Evolutionary conservation across 2,329 filamentous ascomycete species (phyloP), one percentile per base, ranked within the genome.

Genomic region (Ophiostoma piceae): DNA sequence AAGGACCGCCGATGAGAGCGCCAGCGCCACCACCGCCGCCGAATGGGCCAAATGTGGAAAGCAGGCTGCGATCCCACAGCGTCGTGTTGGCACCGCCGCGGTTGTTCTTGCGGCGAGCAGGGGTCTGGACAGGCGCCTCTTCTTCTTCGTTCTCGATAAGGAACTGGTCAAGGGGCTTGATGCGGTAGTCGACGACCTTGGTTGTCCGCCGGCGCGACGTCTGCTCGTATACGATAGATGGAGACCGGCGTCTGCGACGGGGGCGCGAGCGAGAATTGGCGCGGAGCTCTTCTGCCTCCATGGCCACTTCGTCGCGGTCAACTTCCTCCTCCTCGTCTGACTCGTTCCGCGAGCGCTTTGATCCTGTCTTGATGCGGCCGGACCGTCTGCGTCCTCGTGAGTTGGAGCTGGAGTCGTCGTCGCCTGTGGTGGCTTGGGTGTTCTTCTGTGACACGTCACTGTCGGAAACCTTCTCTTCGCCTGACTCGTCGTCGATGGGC

Each of bases 11-110:
- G 69, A 94, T 85, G 14, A 95, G 83, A 19, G 92, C 87, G 41
- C 88, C 85, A 60, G 85, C 85, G 47, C 92, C 92, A 62, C 89
- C 88, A 65, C 91, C 91, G 60, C 95, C 93, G 71, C 93, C 95
- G 79, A 99, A 98, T 2, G 95, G 95, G 9, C 95, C 95, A 77
- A 90, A 92, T 0, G 93, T 96, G 29, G 92, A 93, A 79, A 96
- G 94, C 41, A 98, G 84, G 70, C 86, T 92, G 67, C 93, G 90
- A 77, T 94, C 92, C 88, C 89, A 92, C 57, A 80, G 80, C 62
- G 80, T 81, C 12, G 82, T 81, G 39, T 82, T 85, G 51, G 84
- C 88, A 67, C 84, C 86, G 70, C 82, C 85, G 65, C 87, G 85
- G 43, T 88, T 87, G 66, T 90, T 87, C 73, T 87, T 87, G 72